A percentile compares a stretch with the other conserved stretches of the same genome.
These are phyloP conservation scores for Metschnikowia amazonensis DNA, from an alignment of 805 yeast species.

Conservation along the genomic window DNA sequence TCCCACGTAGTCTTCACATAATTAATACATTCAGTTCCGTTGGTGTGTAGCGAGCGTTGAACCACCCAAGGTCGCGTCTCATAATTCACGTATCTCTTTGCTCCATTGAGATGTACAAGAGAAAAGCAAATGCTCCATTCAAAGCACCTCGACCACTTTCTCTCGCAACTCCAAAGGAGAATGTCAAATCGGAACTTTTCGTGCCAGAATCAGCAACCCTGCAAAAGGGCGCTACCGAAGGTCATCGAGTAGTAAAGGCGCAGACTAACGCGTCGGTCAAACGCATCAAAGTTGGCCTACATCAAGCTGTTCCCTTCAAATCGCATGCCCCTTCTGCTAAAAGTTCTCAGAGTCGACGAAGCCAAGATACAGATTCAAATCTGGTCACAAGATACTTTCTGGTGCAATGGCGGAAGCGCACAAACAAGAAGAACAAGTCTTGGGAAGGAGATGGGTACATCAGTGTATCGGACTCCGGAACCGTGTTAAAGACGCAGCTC, in stretches of 20 bases:
- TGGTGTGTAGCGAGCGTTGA: background rate
- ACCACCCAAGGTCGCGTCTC: constrained; percentile 1
- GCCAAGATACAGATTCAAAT: background rate
- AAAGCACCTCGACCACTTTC: constrained; percentile 43
- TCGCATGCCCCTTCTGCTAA: background rate
- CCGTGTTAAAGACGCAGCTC: constrained; percentile 27
- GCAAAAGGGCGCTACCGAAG: background rate
- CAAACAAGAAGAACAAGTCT: constrained; percentile 76
- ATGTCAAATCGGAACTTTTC: background rate
- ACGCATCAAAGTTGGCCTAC: background rate
- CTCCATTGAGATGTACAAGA: constrained; percentile 16
- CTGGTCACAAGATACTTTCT: constrained; percentile 14
- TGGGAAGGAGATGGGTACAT: constrained; percentile 93
- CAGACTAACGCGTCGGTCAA: constrained; percentile 1
- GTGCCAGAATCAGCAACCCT: constrained; percentile 4
- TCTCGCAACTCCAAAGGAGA: background rate
- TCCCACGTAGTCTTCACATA: background rate
- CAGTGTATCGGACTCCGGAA: constrained; percentile 23
- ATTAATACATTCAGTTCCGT: constrained; percentile 1
- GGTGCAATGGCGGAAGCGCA: constrained; percentile 66
- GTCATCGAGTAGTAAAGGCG: background rate
- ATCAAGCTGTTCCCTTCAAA: background rate
- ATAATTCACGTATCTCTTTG: constrained; percentile 1
- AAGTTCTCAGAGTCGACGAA: background rate
- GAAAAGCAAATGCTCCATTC: constrained; percentile 44